phyloP scores from a whole-genome alignment of 768 basidiomycete species.

The Pleurotus salmoneostramineus region DNA sequence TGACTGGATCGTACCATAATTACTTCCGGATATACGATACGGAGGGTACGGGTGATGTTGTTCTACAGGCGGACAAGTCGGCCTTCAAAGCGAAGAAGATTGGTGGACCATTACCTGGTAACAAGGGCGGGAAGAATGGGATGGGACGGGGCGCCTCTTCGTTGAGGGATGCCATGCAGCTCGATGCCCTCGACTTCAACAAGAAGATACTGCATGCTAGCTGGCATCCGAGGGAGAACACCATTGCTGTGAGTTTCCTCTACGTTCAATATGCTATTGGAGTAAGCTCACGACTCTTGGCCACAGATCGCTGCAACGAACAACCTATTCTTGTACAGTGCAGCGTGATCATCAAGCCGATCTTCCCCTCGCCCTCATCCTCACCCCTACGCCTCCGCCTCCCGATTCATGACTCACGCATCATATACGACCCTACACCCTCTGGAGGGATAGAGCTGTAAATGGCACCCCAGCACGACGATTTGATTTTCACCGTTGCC shows the following conservation, averaged over 20 bases:
- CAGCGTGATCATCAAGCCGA: slow-evolving; percentile 36
- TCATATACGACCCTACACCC: slow-evolving; percentile 6
- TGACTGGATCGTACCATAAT: slow-evolving; percentile 99
- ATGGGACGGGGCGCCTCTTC: slow-evolving; percentile 50
- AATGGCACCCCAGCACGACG: neutral
- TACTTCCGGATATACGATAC: slow-evolving; percentile 99
- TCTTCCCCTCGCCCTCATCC: neutral
- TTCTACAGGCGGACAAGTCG: slow-evolving; percentile 97
- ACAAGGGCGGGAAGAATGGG: slow-evolving; percentile 75
- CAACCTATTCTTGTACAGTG: slow-evolving; percentile 88
- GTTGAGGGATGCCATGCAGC: slow-evolving; percentile 82
- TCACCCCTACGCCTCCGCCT: neutral
- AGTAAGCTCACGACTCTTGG: neutral
- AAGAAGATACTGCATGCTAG: slow-evolving; percentile 96
- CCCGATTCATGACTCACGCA: slow-evolving; percentile 1
- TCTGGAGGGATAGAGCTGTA: slow-evolving; percentile 7
- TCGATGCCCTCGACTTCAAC: slow-evolving; percentile 87
- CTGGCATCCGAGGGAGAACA: slow-evolving; percentile 99
- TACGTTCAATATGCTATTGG: neutral
- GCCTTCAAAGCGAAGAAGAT: slow-evolving; percentile 99
- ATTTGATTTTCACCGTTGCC: neutral
- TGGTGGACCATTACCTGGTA: slow-evolving; percentile 75
- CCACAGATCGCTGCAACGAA: slow-evolving; percentile 92
- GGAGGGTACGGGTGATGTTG: slow-evolving; percentile 82
- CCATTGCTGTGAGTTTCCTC: slow-evolving; percentile 76